Conservation (phyloP, 2,329 filamentous ascomycete genomes). For the Gliomastix tumulicola region DNA sequence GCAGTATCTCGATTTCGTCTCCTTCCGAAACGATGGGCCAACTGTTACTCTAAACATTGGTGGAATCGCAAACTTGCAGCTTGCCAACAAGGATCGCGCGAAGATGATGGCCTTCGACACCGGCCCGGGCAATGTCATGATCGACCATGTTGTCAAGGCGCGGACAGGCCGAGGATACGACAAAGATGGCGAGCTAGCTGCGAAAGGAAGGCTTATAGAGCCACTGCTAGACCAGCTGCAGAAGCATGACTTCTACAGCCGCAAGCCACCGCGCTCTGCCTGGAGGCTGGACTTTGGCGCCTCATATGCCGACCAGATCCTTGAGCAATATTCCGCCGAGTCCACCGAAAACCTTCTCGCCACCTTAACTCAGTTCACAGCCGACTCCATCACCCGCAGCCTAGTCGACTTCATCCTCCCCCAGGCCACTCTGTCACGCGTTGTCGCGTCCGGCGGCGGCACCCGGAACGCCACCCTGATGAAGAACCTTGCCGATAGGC, state of each 20-base stretch:
- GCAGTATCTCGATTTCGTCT: conserved; percentile 22
- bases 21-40: conserved; percentile 14
- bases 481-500: conserved; percentile 7
- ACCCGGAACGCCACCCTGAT: conserved; percentile 15
- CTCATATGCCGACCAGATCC: conserved; percentile 12
- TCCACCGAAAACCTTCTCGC: not conserved
- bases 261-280: conserved; percentile 17
- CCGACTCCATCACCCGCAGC: conserved; percentile 10
- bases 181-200: conserved; percentile 16
- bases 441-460: conserved; percentile 18
- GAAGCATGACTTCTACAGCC: conserved; percentile 14
- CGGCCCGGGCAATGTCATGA: conserved; percentile 19
- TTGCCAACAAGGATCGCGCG: conserved; percentile 15
- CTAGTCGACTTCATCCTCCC: conserved; percentile 16
- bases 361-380: not conserved
- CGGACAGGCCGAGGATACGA: conserved; percentile 14
- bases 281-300: conserved; percentile 20
- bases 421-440: conserved; percentile 7
- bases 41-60: conserved; percentile 19
- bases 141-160: conserved; percentile 18
- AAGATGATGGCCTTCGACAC: conserved; percentile 23
- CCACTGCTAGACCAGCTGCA: conserved; percentile 11
- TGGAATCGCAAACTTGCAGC: conserved; percentile 21
- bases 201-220: conserved; percentile 11
- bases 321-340: not conserved